A percentile compares a stretch with the other conserved stretches of the same genome.
These are phyloP conservation scores for Sanghuangporus weigelae DNA, from an alignment of 1,284 basidiomycete species.

Conservation along the genomic window DNA sequence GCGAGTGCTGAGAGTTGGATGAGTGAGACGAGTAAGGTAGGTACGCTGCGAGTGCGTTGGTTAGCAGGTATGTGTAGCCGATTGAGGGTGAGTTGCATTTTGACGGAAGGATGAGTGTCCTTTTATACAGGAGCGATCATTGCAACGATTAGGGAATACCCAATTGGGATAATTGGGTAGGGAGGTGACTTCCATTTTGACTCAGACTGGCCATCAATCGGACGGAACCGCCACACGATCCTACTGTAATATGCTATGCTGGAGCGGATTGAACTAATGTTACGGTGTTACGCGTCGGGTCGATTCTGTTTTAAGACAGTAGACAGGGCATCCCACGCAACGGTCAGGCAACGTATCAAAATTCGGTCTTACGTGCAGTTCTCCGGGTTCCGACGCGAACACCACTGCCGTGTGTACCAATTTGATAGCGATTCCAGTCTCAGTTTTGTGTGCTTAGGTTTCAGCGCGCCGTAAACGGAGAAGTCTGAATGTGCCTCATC, in stretches of 20 bases:
- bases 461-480: constrained; percentile 19
- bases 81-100: neutral
- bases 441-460: constrained; percentile 15
- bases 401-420: constrained; percentile 10
- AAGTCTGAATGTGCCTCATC: constrained; percentile 6
- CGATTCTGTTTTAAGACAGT: constrained; percentile 1
- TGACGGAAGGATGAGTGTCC: neutral
- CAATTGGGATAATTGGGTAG: constrained; percentile 5
- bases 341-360: constrained; percentile 13
- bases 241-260: constrained; percentile 1
- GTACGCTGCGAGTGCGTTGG: neutral
- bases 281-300: constrained; percentile 9
- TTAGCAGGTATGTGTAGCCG: neutral
- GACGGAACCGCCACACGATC: constrained; percentile 18
- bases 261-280: neutral
- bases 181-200: constrained; percentile 16
- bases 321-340: constrained; percentile 7
- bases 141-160: neutral
- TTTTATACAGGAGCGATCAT: constrained; percentile 10
- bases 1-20: neutral
- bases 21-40: neutral
- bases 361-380: constrained; percentile 14
- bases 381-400: constrained; percentile 9
- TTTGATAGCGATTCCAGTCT: constrained; percentile 13
- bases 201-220: constrained; percentile 15